Evolutionary conservation across 441 rosid genomes (phyloP), one percentile per base, ranked within the genome.

Genomic region (Adansonia madagascariensis): DNA sequence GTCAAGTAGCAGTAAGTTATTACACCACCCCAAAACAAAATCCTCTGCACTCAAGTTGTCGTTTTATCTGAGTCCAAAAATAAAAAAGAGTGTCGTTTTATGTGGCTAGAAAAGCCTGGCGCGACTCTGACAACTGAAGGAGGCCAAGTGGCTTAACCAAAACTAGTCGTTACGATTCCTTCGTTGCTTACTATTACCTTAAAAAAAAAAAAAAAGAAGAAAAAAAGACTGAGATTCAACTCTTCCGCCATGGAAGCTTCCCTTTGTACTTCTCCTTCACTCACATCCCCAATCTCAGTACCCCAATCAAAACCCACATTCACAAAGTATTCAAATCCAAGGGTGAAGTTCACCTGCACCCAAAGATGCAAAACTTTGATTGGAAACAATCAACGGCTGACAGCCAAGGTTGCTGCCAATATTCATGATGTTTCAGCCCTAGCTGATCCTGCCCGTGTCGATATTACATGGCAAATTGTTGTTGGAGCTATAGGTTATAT

Each of bases 401-500:
- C 65, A 60, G 15, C 81, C 50, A 80, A 83, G 43, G 49, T 82
- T 50, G 87, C 89, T 8, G 44, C 63, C 0, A 62, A 62, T 31
- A 64, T 77, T 31, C 84, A 77, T 12, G 84, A 83, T 12, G 84
- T 84, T 81, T 77, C 85, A 55, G 81, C 81, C 43, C 80, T 77
- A 47, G 81, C 82, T 11, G 90, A 85, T 74, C 82, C 89, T 1
- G 82, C 71, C 43, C 86, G 65, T 63, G 87, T 80, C 0, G 89
- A 81, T 67, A 76, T 91, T 70, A 90, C 93, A 11, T 94, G 98
- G 97, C 94, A 92, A 78, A 90, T 91, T 18, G 81, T 84, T 14
- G 92, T 86, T 4, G 97, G 98, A 79, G 80, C 96, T 53, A 55
- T 88, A 77, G 98, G 97, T 91, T 27, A 27, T 68, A 24, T 4